Base-by-base conservation (phyloP, 495 filamentous ascomycete genomes). In the Penicillium goetzii region DNA sequence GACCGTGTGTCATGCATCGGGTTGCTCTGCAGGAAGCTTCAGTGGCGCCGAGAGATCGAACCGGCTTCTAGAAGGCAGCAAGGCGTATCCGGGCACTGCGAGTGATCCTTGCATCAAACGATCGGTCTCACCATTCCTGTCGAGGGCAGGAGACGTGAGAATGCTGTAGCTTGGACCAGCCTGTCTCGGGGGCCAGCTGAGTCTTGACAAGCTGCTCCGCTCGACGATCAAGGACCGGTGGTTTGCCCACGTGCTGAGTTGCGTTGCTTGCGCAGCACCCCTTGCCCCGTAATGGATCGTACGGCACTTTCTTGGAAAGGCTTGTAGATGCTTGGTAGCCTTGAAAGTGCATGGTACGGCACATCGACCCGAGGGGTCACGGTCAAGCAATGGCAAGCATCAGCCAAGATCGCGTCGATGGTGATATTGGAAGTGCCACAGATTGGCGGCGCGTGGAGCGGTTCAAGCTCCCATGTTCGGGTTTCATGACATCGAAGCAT, bases 11-110 rank as follows among this genome's bases (percentile, higher is more conserved):
- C 60, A 45, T 38, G 60, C 30, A 26, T 10, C 30, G 17, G 52
- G 26, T n/a, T 56, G 50, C 59, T 51, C 34, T 47, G 60, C 28
- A 47, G 51, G 8, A 43, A 62, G 38, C 52, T 56, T 32, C 41
- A 15, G 53, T 38, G 51, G 60, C 50, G 50, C 28, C 50, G 50
- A n/a, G 1, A 23, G 30, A 34, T 4, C 52, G 32, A 55, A 51
- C 47, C 4, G 23, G 8, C 47, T 55, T 55, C 52, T 55, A 21
- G 28, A 36, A 54, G 51, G 19, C 17, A 26, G 25, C 47, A 10
- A 47, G 43, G 43, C 43, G 21, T 47, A 43, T 43, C 10, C 12
- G 47, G 25, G 47, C 47, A 28, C 47, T 50, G 23, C 47, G 12
- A 28, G 25, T 23, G 47, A 26, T 8, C 25, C 47, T 15, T 50